Evolutionary conservation across 495 filamentous ascomycete genomes (phyloP), one percentile per base, ranked within the genome.

Genomic region (Penicillium samsonianum): DNA sequence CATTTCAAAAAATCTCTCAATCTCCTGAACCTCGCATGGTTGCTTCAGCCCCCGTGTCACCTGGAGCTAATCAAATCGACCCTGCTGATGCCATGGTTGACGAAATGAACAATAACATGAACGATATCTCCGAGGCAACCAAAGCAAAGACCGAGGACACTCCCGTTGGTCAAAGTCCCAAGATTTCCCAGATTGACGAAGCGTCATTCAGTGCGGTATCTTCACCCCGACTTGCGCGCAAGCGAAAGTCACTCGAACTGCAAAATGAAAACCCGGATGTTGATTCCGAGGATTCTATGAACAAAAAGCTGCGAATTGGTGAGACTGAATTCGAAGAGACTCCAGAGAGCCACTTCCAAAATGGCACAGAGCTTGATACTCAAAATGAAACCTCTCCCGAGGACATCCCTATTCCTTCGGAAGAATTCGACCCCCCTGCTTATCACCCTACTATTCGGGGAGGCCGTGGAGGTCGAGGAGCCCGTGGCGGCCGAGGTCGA

Each of bases 241-340:
- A 77, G 48, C 73, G 73, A 35, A 72, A 67, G 42, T 69, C 68
- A 14, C 43, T 58, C 2, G 68, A 71, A n/a, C 44, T 60, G 26
- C 63, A 70, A 50, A 63, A 71, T 25, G 63, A 62, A 49, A 55
- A 28, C 11, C 37, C 55, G 23, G 55, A 61, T 17, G 41, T 44
- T 17, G 61, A 60, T 38, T 38, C 49, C 33, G 56, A 60, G 9
- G 60, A 57, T 2, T 53, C 55, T 16, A 47, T 63, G 7, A 58
- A 54, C 51, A 73, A 74, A 52, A 74, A 69, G 42, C 62, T 57
- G 5, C 75, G 73, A 40, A 26, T 71, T 40, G 74, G 76, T 54
- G 65, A 71, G 1, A 61, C 50, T 11, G 68, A 67, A 40, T 31
- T 51, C 12, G 68, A 63, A 55, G 52, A 53, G 30, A 66, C 56